phyloP scores from a whole-genome alignment of 257 asterid species.

The Solanum okadae region DNA sequence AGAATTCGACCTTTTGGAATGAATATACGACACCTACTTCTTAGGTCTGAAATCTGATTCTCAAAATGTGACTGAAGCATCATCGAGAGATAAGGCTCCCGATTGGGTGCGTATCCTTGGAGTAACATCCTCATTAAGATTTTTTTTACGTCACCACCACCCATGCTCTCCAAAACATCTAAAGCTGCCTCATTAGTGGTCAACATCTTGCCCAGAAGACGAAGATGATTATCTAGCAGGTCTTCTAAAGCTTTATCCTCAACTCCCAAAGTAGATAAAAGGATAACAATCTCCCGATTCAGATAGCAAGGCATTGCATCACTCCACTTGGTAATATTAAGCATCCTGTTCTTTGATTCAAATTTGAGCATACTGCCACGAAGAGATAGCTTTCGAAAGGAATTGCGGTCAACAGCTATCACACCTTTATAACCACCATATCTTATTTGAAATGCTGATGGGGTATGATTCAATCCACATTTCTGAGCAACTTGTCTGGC shows the following conservation, averaged over 20 bases:
- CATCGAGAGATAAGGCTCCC: conserved; percentile 68
- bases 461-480: conserved; percentile 47
- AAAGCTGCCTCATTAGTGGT: conserved; percentile 49
- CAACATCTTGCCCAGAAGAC: conserved; percentile 43
- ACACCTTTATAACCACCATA: conserved; percentile 98
- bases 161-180: conserved; percentile 58
- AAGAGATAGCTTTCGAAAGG: conserved; percentile 60
- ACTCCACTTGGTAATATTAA: conserved; percentile 74
- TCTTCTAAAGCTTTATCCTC: conserved; percentile 44
- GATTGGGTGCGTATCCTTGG: conserved; percentile 52
- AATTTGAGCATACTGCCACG: conserved; percentile 80
- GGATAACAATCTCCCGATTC: conserved; percentile 72
- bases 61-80: conserved; percentile 71
- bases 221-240: conserved; percentile 61
- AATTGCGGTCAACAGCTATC: conserved; percentile 51
- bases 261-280: conserved; percentile 74
- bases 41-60: conserved; percentile 63
- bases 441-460: conserved; percentile 91
- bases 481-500: conserved; percentile 48
- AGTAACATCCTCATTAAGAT: conserved; percentile 52
- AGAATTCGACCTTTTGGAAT: conserved; percentile 85
- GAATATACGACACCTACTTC: conserved; percentile 66
- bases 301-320: conserved; percentile 87
- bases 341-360: conserved; percentile 76
- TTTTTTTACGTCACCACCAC: conserved; percentile 55